These are phyloP conservation scores for Epichloe baconii DNA, from an alignment of 2,329 filamentous ascomycete genomes.

Conservation along the genomic window DNA sequence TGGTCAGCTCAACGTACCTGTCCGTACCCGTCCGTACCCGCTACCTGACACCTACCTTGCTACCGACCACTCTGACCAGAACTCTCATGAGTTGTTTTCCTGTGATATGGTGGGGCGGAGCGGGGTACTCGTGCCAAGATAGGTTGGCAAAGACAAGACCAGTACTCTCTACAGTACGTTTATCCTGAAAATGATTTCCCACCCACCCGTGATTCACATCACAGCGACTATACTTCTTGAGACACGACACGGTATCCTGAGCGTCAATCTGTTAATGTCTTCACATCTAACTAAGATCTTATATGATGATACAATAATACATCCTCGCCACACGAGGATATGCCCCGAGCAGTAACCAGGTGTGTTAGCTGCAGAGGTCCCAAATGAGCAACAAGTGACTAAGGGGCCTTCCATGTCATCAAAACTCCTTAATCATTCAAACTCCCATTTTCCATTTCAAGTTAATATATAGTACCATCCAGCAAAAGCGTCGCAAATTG, in stretches of 20 bases:
- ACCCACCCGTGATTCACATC: too few relatives aligned
- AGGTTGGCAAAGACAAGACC: too few relatives aligned
- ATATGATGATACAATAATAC: conserved; percentile 17
- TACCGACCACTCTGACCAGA: background rate
- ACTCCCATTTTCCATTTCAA: background rate
- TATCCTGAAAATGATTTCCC: too few relatives aligned
- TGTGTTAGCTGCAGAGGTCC: conserved; percentile 11
- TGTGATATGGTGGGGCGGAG: background rate
- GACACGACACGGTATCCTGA: too few relatives aligned
- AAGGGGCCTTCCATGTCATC: conserved; percentile 1
- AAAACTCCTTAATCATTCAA: conserved; percentile 4
- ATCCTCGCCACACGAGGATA: conserved; percentile 11
- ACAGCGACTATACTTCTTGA: too few relatives aligned
- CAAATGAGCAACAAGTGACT: conserved; percentile 10
- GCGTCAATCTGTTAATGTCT: background rate
- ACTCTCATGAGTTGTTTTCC: background rate
- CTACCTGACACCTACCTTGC: background rate
- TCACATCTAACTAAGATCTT: background rate
- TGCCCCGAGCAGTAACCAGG: background rate
- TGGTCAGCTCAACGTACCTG: background rate
- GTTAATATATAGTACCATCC: background rate
- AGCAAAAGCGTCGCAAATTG: conserved; percentile 8
- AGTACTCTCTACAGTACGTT: too few relatives aligned
- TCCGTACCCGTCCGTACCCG: too few relatives aligned
- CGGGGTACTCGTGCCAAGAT: background rate